Evolutionary conservation across 1,139 yeast species (phyloP), one percentile per base, ranked within the genome.

Genomic region (Taphrina pruni): DNA sequence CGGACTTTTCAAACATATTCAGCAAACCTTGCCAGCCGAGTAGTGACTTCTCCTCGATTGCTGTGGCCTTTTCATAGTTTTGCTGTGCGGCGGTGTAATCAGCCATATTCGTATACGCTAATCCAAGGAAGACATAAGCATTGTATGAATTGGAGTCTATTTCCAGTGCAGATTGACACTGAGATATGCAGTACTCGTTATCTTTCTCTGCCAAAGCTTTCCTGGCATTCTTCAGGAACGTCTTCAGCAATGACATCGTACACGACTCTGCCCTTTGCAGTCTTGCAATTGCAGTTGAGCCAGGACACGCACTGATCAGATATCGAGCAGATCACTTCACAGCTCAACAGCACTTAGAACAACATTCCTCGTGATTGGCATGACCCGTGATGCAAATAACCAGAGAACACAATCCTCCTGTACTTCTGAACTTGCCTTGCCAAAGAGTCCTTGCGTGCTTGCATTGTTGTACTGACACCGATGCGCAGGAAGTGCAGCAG

Each of bases 1-100:
- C 80, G 60, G 84, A 77, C 6, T 84, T 80, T 0, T 79, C 78
- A 75, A 89, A 87, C 73, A 88, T 84, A 14, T 79, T 75, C 72
- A 86, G 79, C 71, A 88, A 82, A 0, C 97, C 98, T 76, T 90
- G 91, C 96, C 96, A 92, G 0, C 94, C 96, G 38, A 85, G 77
- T 0, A 86, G 72, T 69, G 87, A 86, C 0, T 80, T 79, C 0
- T 87, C 85, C 46, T 88, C 86, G 1, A 88, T 66, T 2, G 78
- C 75, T 1, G 86, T 83, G 0, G 97, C 97, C 55, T 77, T 78
- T 39, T 77, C 74, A 74, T 89, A 90, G 1, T 86, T 79, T 1
- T 75, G 75, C 1, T 80, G 75, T 0, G 96, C 88, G 2, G 82
- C 78, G 0, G 76, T 76, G 8, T 76, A 71, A 6, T 84, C 78